These are phyloP conservation scores for Ceratobasidium sp. DNA, from an alignment of 1,284 basidiomycete species.

Conservation along the genomic window DNA sequence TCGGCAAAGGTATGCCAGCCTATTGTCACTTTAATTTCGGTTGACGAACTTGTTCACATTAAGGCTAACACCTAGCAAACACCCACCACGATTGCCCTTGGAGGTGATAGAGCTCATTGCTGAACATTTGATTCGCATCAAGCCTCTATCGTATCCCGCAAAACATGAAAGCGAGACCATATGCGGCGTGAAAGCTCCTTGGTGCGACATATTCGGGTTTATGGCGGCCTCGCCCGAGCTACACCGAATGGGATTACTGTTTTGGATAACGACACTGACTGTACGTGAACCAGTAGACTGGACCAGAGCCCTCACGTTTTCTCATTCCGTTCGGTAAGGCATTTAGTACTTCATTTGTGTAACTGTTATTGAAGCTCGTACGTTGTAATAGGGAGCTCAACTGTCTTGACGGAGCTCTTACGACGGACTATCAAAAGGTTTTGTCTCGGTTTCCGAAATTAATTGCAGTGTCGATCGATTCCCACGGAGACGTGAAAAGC, in stretches of 20 bases:
- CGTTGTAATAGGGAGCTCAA: constrained; percentile 8
- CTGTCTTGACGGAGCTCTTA: constrained; percentile 6
- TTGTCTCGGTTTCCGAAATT: neutral
- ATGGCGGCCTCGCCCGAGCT: constrained; percentile 31
- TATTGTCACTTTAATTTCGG: too few relatives aligned
- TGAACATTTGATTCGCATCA: neutral
- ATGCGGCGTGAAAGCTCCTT: constrained; percentile 10
- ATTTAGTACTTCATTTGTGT: neutral
- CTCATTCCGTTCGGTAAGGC: constrained; percentile 1
- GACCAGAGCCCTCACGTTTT: neutral
- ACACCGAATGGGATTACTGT: constrained; percentile 9
- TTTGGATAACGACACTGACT: constrained; percentile 5
- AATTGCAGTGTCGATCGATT: constrained; percentile 1
- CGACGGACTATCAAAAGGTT: neutral
- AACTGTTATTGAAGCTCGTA: neutral
- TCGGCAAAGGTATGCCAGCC: neutral
- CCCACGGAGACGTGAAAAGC: neutral
- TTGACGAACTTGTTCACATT: neutral
- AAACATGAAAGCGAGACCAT: neutral
- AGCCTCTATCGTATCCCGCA: neutral
- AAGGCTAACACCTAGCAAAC: neutral
- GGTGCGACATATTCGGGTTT: constrained; percentile 14
- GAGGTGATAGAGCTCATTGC: constrained; percentile 33
- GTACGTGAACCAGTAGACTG: constrained; percentile 9
- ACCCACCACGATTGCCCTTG: neutral